Evolutionary conservation across 2,329 filamentous ascomycete species (phyloP).

Genomic region (Cytospora paraplurivora): DNA sequence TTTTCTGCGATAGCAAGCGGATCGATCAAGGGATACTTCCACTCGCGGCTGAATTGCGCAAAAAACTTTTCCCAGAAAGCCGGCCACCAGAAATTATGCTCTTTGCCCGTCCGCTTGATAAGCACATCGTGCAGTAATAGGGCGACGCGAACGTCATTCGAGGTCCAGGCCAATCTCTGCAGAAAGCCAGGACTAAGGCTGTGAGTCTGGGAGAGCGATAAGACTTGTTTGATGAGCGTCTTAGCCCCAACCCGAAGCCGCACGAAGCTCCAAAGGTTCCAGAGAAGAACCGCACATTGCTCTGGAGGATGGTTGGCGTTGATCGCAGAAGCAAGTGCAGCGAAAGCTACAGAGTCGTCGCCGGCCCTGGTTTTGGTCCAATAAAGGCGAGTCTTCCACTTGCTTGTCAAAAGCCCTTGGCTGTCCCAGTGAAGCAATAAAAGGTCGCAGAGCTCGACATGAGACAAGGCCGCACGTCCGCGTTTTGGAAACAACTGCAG

Average conservation of each 20-base stretch:
- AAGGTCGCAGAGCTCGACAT: constrained; percentile 35
- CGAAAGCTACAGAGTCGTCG: constrained; percentile 32
- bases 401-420: constrained; percentile 32
- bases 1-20: constrained; percentile 12
- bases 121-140: constrained; percentile 31
- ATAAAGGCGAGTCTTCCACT: constrained; percentile 1
- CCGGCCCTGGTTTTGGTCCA: constrained; percentile 24
- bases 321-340: constrained; percentile 34
- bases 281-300: constrained; percentile 25
- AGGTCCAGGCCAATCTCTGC: constrained; percentile 31
- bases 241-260: constrained; percentile 26
- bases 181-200: constrained; percentile 24
- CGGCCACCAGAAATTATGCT: constrained; percentile 28
- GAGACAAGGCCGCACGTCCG: constrained; percentile 26
- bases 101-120: constrained; percentile 5
- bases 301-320: constrained; percentile 15
- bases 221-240: constrained; percentile 30
- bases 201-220: constrained; percentile 29
- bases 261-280: constrained; percentile 32
- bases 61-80: constrained; percentile 33
- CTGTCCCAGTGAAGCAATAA: constrained; percentile 38
- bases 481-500: constrained; percentile 27
- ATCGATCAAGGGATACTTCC: constrained; percentile 16
- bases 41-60: constrained; percentile 3
- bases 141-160: constrained; percentile 29